These are phyloP conservation scores for Pyricularia grisea DNA, from an alignment of 2,329 filamentous ascomycete genomes.

Conservation along the genomic window DNA sequence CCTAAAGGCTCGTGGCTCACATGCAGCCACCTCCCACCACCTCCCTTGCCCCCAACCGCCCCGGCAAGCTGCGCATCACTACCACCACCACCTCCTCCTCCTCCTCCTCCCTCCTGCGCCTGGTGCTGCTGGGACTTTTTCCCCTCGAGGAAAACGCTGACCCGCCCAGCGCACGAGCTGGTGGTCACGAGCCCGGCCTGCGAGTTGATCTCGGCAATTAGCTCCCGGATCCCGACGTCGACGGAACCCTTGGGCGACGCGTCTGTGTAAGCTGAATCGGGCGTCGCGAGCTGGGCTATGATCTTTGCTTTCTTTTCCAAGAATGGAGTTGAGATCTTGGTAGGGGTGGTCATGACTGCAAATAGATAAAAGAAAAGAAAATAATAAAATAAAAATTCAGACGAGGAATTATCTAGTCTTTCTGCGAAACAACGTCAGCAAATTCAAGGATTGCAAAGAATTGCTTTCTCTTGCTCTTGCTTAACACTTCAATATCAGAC, in stretches of 20 bases:
- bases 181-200: slow-evolving; percentile 75
- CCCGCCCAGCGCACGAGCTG: slow-evolving; percentile 81
- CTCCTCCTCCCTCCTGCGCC: slow-evolving; percentile 8
- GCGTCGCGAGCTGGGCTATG: slow-evolving; percentile 57
- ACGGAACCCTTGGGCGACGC: slow-evolving; percentile 83
- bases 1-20: slow-evolving; percentile 79
- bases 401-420: not conserved
- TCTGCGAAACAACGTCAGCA: too few species aligned
- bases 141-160: slow-evolving; percentile 84
- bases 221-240: slow-evolving; percentile 64
- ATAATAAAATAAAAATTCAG: not conserved
- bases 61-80: slow-evolving; percentile 15
- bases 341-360: not conserved
- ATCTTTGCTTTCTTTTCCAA: slow-evolving; percentile 61
- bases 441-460: too few species aligned
- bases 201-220: slow-evolving; percentile 72
- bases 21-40: slow-evolving; percentile 75
- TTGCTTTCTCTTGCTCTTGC: too few species aligned
- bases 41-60: slow-evolving; percentile 71
- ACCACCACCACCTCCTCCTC: too few species aligned
- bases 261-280: slow-evolving; percentile 67
- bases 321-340: slow-evolving; percentile 26
- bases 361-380: not conserved
- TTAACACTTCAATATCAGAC: not conserved
- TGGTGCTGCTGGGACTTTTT: slow-evolving; percentile 30